Evolutionary conservation across 2,329 filamentous ascomycete genomes (phyloP).

Genomic region (Fusarium coffeatum): DNA sequence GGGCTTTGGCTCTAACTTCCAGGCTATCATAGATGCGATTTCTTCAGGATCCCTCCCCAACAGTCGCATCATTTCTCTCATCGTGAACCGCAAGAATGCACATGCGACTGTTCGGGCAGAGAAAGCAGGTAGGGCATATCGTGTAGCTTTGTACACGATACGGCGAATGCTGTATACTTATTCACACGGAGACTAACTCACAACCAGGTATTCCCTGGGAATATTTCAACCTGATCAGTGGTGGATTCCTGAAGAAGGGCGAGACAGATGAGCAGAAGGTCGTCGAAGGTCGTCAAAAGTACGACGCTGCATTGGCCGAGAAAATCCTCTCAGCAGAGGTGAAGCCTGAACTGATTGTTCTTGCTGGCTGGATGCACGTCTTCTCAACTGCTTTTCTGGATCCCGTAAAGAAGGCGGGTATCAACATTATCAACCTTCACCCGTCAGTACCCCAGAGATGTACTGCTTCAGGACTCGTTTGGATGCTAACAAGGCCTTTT

Average conservation of each 20-base stretch:
- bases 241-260: slow-evolving; percentile 69
- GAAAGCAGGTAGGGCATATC: slow-evolving; percentile 54
- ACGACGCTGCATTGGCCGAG: slow-evolving; percentile 79
- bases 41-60: slow-evolving; percentile 54
- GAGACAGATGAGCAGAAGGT: slow-evolving; percentile 69
- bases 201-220: slow-evolving; percentile 68
- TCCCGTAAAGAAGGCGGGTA: slow-evolving; percentile 69
- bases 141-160: not conserved
- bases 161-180: not conserved
- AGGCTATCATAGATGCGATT: slow-evolving; percentile 72
- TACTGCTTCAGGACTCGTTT: not conserved
- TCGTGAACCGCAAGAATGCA: slow-evolving; percentile 62
- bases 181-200: not conserved
- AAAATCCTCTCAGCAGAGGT: slow-evolving; percentile 65
- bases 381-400: slow-evolving; percentile 76
- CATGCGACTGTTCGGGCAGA: slow-evolving; percentile 57
- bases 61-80: slow-evolving; percentile 59
- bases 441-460: slow-evolving; percentile 74
- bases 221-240: slow-evolving; percentile 71
- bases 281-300: slow-evolving; percentile 71
- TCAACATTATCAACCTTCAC: slow-evolving; percentile 85
- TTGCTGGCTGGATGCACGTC: slow-evolving; percentile 90
- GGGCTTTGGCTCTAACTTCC: slow-evolving; percentile 81
- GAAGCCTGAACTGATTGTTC: slow-evolving; percentile 79
- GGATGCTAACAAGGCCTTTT: slow-evolving; percentile 53